phyloP scores from a whole-genome alignment of 495 filamentous ascomycete genomes.

The Mytilinidion resinicola region DNA sequence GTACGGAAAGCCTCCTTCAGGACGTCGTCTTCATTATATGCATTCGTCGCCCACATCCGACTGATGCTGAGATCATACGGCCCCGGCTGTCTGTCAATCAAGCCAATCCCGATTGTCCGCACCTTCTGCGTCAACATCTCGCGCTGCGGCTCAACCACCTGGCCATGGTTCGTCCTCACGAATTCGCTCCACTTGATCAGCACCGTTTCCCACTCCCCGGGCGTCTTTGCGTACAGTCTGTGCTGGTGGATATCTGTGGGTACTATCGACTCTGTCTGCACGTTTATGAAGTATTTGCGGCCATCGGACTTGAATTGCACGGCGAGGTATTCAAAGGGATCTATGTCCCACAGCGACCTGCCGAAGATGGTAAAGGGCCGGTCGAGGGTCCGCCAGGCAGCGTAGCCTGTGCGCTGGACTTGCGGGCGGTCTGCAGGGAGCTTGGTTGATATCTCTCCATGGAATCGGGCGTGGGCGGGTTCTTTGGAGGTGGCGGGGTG shows the following conservation, averaged over 20 bases:
- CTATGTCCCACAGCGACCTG: conserved; percentile 75
- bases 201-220: conserved; percentile 89
- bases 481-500: conserved; percentile 42
- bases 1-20: background rate
- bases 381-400: conserved; percentile 67
- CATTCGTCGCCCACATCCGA: conserved; percentile 75
- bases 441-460: conserved; percentile 80
- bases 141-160: conserved; percentile 83
- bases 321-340: conserved; percentile 80
- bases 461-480: conserved; percentile 65
- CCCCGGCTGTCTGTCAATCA: conserved; percentile 84
- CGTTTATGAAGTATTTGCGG: conserved; percentile 85
- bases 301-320: conserved; percentile 89
- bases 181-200: conserved; percentile 85
- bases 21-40: conserved; percentile 18
- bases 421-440: conserved; percentile 68
- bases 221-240: conserved; percentile 70
- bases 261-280: conserved; percentile 89
- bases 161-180: conserved; percentile 86
- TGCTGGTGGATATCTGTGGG: conserved; percentile 95
- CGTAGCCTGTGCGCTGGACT: conserved; percentile 71
- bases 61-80: conserved; percentile 79
- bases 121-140: conserved; percentile 81
- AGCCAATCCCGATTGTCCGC: conserved; percentile 73
- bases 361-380: conserved; percentile 62